Evolutionary conservation across 768 basidiomycete species (phyloP).

Genomic region (Agrocybe chaxingu): DNA sequence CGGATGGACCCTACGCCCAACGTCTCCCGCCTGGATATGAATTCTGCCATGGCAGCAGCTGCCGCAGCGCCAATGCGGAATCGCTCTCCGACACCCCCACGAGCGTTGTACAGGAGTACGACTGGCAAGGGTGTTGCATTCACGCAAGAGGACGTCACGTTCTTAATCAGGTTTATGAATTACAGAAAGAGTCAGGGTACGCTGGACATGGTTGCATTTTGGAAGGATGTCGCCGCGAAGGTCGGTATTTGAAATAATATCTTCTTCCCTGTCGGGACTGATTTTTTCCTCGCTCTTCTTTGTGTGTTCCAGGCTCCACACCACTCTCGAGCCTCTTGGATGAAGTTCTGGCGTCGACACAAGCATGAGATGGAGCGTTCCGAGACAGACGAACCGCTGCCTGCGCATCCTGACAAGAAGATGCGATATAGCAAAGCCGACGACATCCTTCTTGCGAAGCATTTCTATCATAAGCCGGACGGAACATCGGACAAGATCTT

Average conservation of each 20-base stretch:
- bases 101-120: slow-evolving; percentile 77
- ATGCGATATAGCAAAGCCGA: slow-evolving; percentile 81
- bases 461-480: slow-evolving; percentile 69
- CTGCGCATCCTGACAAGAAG: slow-evolving; percentile 81
- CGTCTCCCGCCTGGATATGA: slow-evolving; percentile 17
- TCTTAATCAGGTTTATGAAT: slow-evolving; percentile 73
- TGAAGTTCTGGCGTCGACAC: slow-evolving; percentile 90
- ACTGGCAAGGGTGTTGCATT: slow-evolving; percentile 91
- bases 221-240: slow-evolving; percentile 32
- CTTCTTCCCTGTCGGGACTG: not conserved
- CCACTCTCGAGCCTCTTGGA: slow-evolving; percentile 90
- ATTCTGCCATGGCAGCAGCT: slow-evolving; percentile 17
- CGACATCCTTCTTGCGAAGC: slow-evolving; percentile 75
- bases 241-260: slow-evolving; percentile 1
- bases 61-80: slow-evolving; percentile 35
- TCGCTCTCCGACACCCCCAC: slow-evolving; percentile 78
- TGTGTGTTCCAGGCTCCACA: slow-evolving; percentile 63
- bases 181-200: slow-evolving; percentile 68
- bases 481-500: slow-evolving; percentile 85
- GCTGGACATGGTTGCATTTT: slow-evolving; percentile 29
- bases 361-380: slow-evolving; percentile 75
- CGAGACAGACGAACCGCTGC: slow-evolving; percentile 67
- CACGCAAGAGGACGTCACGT: slow-evolving; percentile 78
- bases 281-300: not conserved
- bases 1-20: not conserved